phyloP scores from a whole-genome alignment of 2,329 filamentous ascomycete species.

The Fusarium setosum region DNA sequence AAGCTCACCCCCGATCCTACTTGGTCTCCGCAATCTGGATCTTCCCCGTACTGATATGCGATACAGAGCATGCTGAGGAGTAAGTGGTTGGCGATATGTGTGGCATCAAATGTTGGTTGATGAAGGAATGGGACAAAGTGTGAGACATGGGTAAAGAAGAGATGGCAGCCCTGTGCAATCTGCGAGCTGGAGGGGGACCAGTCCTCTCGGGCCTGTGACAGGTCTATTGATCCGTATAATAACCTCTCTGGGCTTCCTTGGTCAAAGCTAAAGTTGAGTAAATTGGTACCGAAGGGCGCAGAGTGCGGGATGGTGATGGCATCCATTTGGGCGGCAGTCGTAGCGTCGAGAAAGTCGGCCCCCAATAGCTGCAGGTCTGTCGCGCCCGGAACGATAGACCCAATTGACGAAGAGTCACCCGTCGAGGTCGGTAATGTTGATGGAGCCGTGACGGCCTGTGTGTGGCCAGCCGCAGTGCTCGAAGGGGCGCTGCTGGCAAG shows the following conservation, averaged over 20 bases:
- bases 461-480: background rate
- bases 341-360: constrained; percentile 6
- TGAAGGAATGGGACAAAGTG: constrained; percentile 9
- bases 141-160: constrained; percentile 13
- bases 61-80: constrained; percentile 51
- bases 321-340: background rate
- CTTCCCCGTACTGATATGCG: constrained; percentile 52
- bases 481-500: background rate
- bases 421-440: background rate
- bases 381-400: background rate
- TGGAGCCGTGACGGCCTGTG: background rate
- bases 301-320: background rate
- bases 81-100: constrained; percentile 37
- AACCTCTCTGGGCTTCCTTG: constrained; percentile 45
- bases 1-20: constrained; percentile 14
- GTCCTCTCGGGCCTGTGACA: constrained; percentile 48
- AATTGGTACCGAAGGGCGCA: constrained; percentile 1
- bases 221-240: constrained; percentile 42
- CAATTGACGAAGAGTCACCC: background rate
- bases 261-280: constrained; percentile 15
- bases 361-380: background rate
- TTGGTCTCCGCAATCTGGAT: constrained; percentile 46
- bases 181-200: constrained; percentile 9
- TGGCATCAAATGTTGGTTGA: constrained; percentile 1
- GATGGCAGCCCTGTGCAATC: background rate